Evolutionary conservation across 106 monocot genomes (phyloP).

Genomic region (Cymbidium sinense): DNA sequence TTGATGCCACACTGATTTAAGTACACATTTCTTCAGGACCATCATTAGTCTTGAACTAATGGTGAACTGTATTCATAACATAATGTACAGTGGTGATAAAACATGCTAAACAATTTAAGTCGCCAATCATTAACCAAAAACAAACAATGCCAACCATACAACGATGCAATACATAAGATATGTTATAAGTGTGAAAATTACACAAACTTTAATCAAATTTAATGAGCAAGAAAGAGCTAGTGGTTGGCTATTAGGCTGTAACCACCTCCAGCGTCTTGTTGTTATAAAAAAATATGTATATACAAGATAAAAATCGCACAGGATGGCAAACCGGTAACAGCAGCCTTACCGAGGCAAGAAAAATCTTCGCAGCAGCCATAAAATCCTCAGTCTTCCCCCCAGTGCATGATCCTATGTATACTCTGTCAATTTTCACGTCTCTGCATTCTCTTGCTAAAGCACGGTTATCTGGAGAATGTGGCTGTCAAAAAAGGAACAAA

Average conservation of each 20-base stretch:
- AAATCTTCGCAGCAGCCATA: slow-evolving; percentile 69
- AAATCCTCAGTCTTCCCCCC: slow-evolving; percentile 93
- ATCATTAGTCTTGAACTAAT: neutral
- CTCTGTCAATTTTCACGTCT: slow-evolving; percentile 88
- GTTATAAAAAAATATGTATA: neutral
- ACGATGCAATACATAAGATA: neutral
- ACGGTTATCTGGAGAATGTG: slow-evolving; percentile 94
- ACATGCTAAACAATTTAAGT: neutral
- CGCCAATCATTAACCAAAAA: neutral
- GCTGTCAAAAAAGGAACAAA: slow-evolving; percentile 28
- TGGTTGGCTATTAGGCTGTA: neutral
- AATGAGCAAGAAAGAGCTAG: neutral
- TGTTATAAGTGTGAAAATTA: neutral
- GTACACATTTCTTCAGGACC: neutral
- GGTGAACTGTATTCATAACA: neutral
- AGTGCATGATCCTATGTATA: slow-evolving; percentile 91
- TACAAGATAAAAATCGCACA: neutral
- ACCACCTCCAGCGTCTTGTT: neutral
- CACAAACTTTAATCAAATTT: neutral
- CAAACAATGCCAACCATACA: neutral
- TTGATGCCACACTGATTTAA: neutral
- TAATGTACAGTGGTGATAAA: neutral
- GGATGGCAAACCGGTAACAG: neutral
- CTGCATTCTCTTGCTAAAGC: slow-evolving; percentile 88
- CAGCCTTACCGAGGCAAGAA: slow-evolving; percentile 61